Base-by-base conservation (phyloP, 768 basidiomycete species). In the Mrakia gelida region DNA sequence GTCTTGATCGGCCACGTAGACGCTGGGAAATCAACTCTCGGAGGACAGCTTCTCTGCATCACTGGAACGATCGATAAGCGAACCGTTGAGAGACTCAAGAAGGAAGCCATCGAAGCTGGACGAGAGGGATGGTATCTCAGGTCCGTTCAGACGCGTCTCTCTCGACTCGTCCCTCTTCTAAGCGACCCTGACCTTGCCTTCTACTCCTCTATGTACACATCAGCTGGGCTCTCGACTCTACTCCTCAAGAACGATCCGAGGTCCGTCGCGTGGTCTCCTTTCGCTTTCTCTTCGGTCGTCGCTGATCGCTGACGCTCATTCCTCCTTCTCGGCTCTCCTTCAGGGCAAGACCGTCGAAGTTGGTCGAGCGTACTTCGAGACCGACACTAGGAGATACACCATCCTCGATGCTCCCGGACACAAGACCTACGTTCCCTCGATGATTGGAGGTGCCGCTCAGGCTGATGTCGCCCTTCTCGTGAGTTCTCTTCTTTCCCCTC, bases 1-100 rank as follows among this genome's bases (percentile, higher is more conserved):
- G 97, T 99, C 80, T 95, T 99, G 87, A 92, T 98, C 83, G 97
- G 97, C 28, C 97, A 99, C 86, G 97, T 99, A 85, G 97, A 99
- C 87, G 97, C 97, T 0, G 97, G 97, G 54, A 99, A 99, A 86
- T 96, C 94, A 79, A 99, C 97, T 56, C 92, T 98, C 88, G 97
- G 97, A 65, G 97, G 97, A 68, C 95, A 98, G 83, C 86, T 99
- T 11, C 89, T 99, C 28, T 98, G 86, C 84, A 84, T 98, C 45
- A 92, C 90, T 26, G 97, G 95, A 30, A 93, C 89, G 88, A 92
- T 96, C 73, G 97, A 99, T 85, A 98, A 98, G 86, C 91, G 97
- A 72, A 99, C 97, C 38, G 93, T 99, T 92, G 97, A 99, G 86
- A 98, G 98, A 85, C 93, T 92, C 84, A 95, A 98, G 85, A 89